Base-by-base conservation (phyloP, 371 early-diverging fungal species). In the Scutellospora calospora region DNA sequence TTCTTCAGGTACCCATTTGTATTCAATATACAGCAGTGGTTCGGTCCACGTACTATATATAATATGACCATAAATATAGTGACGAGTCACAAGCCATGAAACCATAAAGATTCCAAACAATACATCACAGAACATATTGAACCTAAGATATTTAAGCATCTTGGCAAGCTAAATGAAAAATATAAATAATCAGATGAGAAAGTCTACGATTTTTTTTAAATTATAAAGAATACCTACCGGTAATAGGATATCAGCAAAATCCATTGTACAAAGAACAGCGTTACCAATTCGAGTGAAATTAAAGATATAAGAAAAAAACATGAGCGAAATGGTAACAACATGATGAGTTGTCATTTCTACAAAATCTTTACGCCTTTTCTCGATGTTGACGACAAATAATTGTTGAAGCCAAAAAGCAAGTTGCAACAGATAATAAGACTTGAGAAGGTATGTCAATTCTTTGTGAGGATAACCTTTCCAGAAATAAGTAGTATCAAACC, bases 401-500 rank as follows among this genome's bases (percentile, higher is more conserved):
- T 93, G 94, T 66, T 94, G 94, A 25, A 95, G 68, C 95, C 95
- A 97, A 82, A 94, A 95, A 2, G 93, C 92, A n/a, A 91, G 84
- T 81, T 95, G 93, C 81, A 91, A 87, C 75, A 96, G 85, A 82
- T 96, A 97, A 84, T 93, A 97, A 82, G 87, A 86, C 82, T 97
- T 95, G 81, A 91, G 86, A n/a, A 83, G 72, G 25, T 83, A 84
- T 9, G 85, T 83, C 20, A 90, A 82, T 5, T 88, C 86, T 0
- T 86, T 88, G 75, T 93, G 92, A 5, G 93, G 95, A 80, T 93
- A 93, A 79, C 88, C 90, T 45, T 89, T 89, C 94, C 95, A 94
- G 81, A 87, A 93, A 38, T 89, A 85, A 1, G 87, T 74, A 8
- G 92, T 90, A 83, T 93, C 89, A 72, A 93, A 86, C 94, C 93